Evolutionary conservation across 164 flowering plant genomes (phyloP), one percentile per base, ranked within the genome.

Genomic region (Vitis labrusca): DNA sequence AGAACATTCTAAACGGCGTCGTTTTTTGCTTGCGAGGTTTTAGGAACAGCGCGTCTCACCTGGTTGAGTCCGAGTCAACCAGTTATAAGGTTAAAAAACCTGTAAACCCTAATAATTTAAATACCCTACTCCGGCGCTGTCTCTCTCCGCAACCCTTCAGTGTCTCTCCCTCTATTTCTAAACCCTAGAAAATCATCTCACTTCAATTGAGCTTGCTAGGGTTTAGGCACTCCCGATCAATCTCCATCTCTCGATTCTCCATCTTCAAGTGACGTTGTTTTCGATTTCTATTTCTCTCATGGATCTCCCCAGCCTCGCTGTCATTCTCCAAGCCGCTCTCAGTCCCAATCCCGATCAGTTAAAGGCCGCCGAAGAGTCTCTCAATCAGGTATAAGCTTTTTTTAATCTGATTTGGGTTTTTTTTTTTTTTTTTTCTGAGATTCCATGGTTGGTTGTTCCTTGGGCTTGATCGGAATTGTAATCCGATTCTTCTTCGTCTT

Each of bases 261-360:
- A 67, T 63, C 63, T 5, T 44, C 37, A 52, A 49, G n/a, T 10
- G 44, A 37, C 44, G 65, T 9, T 9, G 2, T 8, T 48, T 70
- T 50, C 53, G 61, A 59, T 47, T 23, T 54, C 54, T 8, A 10
- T 16, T 13, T 53, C 29, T 50, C 56, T 50, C n/a, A 92, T 96
- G 99, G 99, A 96, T 91, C 91, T 96, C 68, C 94, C 79, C 1
- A 83, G 84, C 66, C 88, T 96, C 30, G 90, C 90, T 4, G 71
- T 89, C 6, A 73, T 91, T 37, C 88, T 96, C 63, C 92, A 87
- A 61, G 92, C 94, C n/a, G 98, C 97, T 10, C 95, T 91, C 16
- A 96, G 97, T 73, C 93, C 94, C 63, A 89, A 85, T 80, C 98
- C 95, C 8, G 88, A 85, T 47, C 91, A 90, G 71, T 85, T 97